Conservation (phyloP, 345 rosid genomes). For the Corymbia maculata region DNA sequence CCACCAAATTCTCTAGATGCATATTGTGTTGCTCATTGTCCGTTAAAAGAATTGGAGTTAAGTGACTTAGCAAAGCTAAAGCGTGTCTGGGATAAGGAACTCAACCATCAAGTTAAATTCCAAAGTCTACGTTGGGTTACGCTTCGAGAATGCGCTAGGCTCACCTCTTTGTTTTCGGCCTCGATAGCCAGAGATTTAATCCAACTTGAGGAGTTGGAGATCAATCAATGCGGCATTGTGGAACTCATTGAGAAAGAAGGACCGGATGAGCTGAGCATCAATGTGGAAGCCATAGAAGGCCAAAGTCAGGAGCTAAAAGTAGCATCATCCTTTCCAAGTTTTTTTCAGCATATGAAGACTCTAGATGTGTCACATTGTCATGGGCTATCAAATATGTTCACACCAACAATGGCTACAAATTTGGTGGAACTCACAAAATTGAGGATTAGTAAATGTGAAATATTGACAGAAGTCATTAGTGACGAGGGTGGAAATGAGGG, state of each 20-base stretch:
- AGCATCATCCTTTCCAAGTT: background rate
- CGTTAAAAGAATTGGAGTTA: no score
- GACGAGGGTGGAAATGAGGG: no score
- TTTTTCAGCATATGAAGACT: no score
- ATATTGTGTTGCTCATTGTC: no score
- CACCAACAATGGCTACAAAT: no score
- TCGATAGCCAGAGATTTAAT: background rate
- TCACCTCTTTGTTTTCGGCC: background rate
- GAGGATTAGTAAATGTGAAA: no score
- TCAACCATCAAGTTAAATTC: background rate
- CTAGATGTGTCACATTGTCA: no score
- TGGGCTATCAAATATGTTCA: no score
- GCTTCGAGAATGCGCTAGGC: background rate
- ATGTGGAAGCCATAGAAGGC: background rate
- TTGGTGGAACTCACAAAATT: no score
- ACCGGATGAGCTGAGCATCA: rapidly evolving
- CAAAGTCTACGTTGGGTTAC: background rate
- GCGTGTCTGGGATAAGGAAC: background rate
- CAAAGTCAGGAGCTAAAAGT: background rate
- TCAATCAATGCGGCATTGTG: background rate
- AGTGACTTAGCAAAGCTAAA: no score
- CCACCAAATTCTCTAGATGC: no score
- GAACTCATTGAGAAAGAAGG: background rate
- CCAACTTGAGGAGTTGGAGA: background rate
- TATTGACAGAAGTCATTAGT: no score